Base-by-base conservation (phyloP, 2,329 filamentous ascomycete genomes). In the Triangularia verruculosa region DNA sequence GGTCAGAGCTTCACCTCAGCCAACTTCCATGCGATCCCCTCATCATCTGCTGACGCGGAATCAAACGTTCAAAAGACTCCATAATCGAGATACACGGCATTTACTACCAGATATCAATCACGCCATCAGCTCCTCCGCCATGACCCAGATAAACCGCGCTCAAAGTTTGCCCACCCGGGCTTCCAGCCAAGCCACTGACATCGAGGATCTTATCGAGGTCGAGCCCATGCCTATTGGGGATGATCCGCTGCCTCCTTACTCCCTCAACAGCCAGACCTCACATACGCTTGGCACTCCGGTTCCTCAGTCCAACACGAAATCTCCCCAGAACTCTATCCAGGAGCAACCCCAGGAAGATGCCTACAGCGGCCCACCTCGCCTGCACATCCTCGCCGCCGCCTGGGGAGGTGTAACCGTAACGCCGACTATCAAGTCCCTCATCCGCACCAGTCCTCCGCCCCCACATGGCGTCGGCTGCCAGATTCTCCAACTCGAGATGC, bases 331-430 rank as follows among this genome's bases (percentile, higher is more conserved):
- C n/a, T 54, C 51, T 9, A 25, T 7, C 20, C 13, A 27, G 13
- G 5, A 4, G 12, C 51, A 11, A 24, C 22, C 22, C 25, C 51
- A 11, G n/a, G 51, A 54, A 15, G 25, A 47, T 5, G 39, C 20
- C n/a, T 54, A 54, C 25, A 28, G 27, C 15, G 51, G 51, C 8
- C 51, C 51, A 27, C 51, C 51, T n/a, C 51, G 51, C 7, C 58
- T 64, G 20, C 67, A 66, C 8, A 66, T 70, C 57, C 64, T 69
- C 32, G 66, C 58, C 53, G 68, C 68, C 3, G 68, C 67, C 39
- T 71, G 66, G 67, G 69, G 68, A 53, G 69, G 69, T 64, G 62
- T 70, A 12, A 66, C 39, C 4, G 67, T 69, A 3, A 71, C 68
- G 6, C 28, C 58, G 2, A 62, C 67, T n/a, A 55, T 69, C 34